These are phyloP conservation scores for Hibiscus trionum DNA, from an alignment of 345 rosid genomes.

Conservation along the genomic window DNA sequence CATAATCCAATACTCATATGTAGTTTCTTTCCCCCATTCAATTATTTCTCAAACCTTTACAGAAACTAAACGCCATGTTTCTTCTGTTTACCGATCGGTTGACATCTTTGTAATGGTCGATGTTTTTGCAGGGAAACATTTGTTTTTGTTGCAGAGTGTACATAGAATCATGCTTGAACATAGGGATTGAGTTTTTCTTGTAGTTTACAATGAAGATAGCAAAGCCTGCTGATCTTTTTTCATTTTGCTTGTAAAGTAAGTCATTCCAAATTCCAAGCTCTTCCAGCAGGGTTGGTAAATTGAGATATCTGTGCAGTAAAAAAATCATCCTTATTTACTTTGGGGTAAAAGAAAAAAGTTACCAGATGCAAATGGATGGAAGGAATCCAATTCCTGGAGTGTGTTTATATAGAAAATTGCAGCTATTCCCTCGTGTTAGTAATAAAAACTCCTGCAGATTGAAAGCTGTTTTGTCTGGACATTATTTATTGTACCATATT, in stretches of 20 bases:
- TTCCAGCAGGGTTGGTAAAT: neutral
- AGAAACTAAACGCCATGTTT: neutral
- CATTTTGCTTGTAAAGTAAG: slow-evolving; percentile 20
- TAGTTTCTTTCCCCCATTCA: neutral
- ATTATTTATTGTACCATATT: no score
- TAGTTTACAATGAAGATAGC: neutral
- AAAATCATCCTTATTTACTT: neutral
- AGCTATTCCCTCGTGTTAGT: neutral
- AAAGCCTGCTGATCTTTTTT: neutral
- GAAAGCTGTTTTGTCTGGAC: no score
- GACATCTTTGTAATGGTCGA: slow-evolving; percentile 2
- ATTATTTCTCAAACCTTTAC: no score
- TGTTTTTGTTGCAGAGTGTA: slow-evolving; percentile 17
- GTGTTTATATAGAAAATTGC: slow-evolving; percentile 6
- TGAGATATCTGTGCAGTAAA: slow-evolving; percentile 20
- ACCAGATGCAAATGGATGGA: slow-evolving; percentile 5
- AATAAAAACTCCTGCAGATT: slow-evolving; percentile 3
- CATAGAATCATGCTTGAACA: slow-evolving; percentile 22
- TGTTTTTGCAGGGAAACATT: slow-evolving; percentile 21
- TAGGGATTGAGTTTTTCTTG: slow-evolving; percentile 7
- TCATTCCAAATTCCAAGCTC: slow-evolving; percentile 4
- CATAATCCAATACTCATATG: neutral
- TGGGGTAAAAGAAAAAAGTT: neutral
- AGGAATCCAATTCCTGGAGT: slow-evolving; percentile 5
- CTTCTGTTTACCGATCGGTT: neutral